Evolutionary conservation across 305 asterid species (phyloP), one percentile per base, ranked within the genome.

Genomic region (Petunia hybrid): DNA sequence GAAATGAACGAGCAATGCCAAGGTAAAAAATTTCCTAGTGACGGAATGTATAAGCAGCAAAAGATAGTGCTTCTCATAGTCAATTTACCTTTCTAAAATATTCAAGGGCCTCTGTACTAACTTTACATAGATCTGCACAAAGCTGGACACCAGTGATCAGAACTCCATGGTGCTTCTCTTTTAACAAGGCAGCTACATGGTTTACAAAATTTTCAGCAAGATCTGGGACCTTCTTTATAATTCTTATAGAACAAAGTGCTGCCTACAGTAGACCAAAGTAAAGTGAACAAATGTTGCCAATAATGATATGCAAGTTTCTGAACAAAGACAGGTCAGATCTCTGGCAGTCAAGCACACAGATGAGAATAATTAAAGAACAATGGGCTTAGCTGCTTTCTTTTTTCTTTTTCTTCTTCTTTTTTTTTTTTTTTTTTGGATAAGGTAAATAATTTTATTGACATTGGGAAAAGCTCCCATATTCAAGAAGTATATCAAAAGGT

Each of bases 111-210:
- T 93, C 99, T 43, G 85, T 57, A 85, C 94, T 93, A 88, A 89
- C 86, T 86, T 91, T 90, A 87, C 92, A 93, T 84, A 97, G 81
- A 88, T 97, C 99, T 68, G 89, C 82, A 83, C 99, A 97, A 76
- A 97, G 98, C 89, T 92, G 99, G 82, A 94, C 87, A 85, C 98
- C 99, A 53, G 99, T 97, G 87, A 97, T 79, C 80, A 97, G 89
- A 74, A 97, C 99, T 67, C 99, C 99, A 80, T 97, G 99, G 86
- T 97, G 99, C 88, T 97, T 97, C 87, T 97, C 99, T 89, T 93
- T 97, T 83, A 97, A 87, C 82, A 97, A 88, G 63, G 95, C 83
- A 80, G 93, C 97, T 45, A 97, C 93, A 62, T 98, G 79, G 82
- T 90, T 92, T 78, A 91, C 88, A 82, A 94, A 97, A 88, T 89